phyloP scores from a whole-genome alignment of 495 filamentous ascomycete genomes.

The Massariosphaeria phaeospora region DNA sequence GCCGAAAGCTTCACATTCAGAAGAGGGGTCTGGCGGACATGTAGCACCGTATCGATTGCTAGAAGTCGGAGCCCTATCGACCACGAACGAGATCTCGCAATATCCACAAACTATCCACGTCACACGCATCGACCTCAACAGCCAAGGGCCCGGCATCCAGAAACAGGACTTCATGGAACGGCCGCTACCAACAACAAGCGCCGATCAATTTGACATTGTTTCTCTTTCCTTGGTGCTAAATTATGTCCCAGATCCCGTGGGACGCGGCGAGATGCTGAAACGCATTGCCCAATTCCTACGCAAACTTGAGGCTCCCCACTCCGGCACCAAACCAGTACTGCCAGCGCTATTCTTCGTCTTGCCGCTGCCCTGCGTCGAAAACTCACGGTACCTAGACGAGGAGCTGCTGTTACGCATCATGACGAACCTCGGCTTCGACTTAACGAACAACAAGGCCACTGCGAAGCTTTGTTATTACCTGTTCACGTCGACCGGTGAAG shows the following conservation, averaged over 20 bases:
- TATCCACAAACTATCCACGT: slow-evolving; percentile 54
- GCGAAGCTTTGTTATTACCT: slow-evolving; percentile 85
- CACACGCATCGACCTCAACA: slow-evolving; percentile 84
- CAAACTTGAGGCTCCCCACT: neutral
- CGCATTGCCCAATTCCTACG: slow-evolving; percentile 65
- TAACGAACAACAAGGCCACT: slow-evolving; percentile 62
- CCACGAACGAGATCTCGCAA: slow-evolving; percentile 74
- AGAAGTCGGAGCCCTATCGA: slow-evolving; percentile 85
- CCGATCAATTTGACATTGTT: slow-evolving; percentile 77
- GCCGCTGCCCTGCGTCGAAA: slow-evolving; percentile 79
- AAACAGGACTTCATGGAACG: slow-evolving; percentile 94
- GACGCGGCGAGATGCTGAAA: slow-evolving; percentile 80
- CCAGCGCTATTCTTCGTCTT: slow-evolving; percentile 87
- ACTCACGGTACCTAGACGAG: slow-evolving; percentile 86
- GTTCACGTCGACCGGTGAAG: slow-evolving; percentile 52
- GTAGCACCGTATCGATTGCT: slow-evolving; percentile 47
- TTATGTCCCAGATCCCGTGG: slow-evolving; percentile 73
- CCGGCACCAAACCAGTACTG: slow-evolving; percentile 39
- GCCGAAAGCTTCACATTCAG: neutral
- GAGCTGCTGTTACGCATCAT: slow-evolving; percentile 67
- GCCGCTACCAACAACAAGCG: slow-evolving; percentile 58
- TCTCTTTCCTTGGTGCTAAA: slow-evolving; percentile 94
- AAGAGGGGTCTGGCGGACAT: neutral
- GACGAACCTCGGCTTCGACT: slow-evolving; percentile 65
- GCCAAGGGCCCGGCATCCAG: slow-evolving; percentile 70